Evolutionary conservation across 768 basidiomycete genomes (phyloP).

Genomic region (Ephemerocybe angulata): DNA sequence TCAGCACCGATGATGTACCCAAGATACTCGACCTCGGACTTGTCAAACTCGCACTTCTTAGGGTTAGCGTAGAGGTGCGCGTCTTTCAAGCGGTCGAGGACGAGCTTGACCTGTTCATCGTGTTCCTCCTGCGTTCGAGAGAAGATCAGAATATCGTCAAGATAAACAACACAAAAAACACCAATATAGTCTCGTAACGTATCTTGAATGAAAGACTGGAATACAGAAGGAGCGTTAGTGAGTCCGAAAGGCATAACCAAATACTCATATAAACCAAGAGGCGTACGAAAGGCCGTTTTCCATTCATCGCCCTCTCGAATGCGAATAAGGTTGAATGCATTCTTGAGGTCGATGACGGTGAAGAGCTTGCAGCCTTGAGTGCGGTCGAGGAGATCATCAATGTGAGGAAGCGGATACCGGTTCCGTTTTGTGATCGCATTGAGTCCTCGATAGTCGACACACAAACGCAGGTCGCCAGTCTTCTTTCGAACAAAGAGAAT

Average conservation of each 20-base stretch:
- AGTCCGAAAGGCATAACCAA: conserved; percentile 36
- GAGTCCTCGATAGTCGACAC: conserved; percentile 29
- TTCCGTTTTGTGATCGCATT: conserved; percentile 21
- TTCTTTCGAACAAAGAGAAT: conserved; percentile 33
- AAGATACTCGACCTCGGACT: conserved; percentile 1
- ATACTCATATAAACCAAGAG: conserved; percentile 34
- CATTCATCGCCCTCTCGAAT: conserved; percentile 38
- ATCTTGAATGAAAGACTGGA: conserved; percentile 42
- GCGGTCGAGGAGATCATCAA: conserved; percentile 3
- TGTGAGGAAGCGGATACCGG: conserved; percentile 3
- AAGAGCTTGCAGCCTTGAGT: conserved; percentile 17
- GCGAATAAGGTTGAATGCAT: conserved; percentile 34
- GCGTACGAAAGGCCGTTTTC: conserved; percentile 42
- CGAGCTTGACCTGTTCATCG: conserved; percentile 6
- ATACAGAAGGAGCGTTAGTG: conserved; percentile 37
- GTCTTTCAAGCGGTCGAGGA: conserved; percentile 21
- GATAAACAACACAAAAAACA: conserved; percentile 37
- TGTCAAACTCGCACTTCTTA: conserved; percentile 35
- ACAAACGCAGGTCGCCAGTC: conserved; percentile 29
- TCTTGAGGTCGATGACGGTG: conserved; percentile 34
- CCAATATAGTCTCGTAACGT: conserved; percentile 36
- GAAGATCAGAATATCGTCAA: conserved; percentile 41
- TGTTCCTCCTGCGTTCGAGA: conserved; percentile 17
- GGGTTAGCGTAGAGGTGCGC: conserved; percentile 33
- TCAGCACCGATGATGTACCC: not conserved